Percentiles rank a stretch among this genome's conserved stretches.
Evolutionary conservation across 306 rosid species (phyloP).

Genomic region (Corylus heterophylla): DNA sequence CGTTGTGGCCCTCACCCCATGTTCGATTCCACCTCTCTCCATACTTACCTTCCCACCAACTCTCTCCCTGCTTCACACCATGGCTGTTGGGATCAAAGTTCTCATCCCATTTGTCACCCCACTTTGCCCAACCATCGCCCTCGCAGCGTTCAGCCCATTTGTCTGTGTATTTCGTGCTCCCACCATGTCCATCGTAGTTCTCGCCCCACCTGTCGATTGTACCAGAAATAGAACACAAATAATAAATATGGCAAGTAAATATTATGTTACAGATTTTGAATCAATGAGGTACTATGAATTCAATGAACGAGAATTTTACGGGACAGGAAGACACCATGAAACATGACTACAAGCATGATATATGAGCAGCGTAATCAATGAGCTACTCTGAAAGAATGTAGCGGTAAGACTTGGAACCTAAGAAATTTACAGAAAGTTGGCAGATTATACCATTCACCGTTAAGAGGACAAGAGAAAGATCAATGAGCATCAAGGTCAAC

Average conservation of each 20-base stretch:
- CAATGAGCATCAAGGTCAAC: background rate
- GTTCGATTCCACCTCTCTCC: conserved; percentile 92
- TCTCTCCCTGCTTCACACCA: conserved; percentile 94
- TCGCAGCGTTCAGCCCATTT: conserved; percentile 90
- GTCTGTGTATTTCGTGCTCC: conserved; percentile 87
- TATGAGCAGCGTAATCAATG: background rate
- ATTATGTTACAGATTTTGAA: background rate
- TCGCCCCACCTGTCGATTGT: conserved; percentile 85
- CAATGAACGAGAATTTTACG: background rate
- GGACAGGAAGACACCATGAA: background rate
- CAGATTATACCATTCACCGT: background rate
- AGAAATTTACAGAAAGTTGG: background rate
- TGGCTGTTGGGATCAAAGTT: conserved; percentile 59
- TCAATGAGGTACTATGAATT: background rate
- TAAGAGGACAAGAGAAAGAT: background rate
- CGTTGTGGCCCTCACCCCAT: conserved; percentile 91
- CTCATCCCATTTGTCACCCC: conserved; percentile 99
- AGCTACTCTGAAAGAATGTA: background rate
- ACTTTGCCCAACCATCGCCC: conserved; percentile 84
- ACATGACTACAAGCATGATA: background rate
- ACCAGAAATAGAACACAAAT: background rate
- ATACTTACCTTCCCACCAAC: conserved; percentile 89
- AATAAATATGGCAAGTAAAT: no score
- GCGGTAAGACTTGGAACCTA: background rate
- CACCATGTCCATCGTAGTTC: conserved; percentile 81